Percentiles rank a stretch among this genome's conserved stretches.
phyloP scores from a whole-genome alignment of 2,329 filamentous ascomycete species.

The Monascus ruber region DNA sequence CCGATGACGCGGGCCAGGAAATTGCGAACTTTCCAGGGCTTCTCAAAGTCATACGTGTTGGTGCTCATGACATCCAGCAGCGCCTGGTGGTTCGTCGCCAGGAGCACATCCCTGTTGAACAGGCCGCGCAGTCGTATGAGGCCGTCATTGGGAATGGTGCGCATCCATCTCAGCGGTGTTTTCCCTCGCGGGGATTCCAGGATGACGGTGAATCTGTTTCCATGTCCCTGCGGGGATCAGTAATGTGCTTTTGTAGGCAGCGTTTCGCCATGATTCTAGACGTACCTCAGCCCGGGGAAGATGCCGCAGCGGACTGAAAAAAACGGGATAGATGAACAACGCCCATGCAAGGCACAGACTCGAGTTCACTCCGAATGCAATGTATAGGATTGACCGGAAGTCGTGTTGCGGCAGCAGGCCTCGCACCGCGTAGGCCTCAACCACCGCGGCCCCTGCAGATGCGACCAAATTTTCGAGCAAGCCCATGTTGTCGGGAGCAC shows the following conservation, averaged over 20 bases:
- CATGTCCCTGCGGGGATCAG: conserved; percentile 16
- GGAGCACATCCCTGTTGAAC: conserved; percentile 28
- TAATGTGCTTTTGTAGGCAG: too few relatives aligned
- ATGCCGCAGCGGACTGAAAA: conserved; percentile 40
- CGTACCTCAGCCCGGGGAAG: conserved; percentile 32
- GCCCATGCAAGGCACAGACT: too few relatives aligned
- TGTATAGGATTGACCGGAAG: too few relatives aligned
- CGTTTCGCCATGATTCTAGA: too few relatives aligned
- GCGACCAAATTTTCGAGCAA: too few relatives aligned
- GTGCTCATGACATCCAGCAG: conserved; percentile 43
- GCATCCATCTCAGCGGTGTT: conserved; percentile 35
- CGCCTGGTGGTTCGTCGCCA: conserved; percentile 27
- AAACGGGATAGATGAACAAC: conserved; percentile 37
- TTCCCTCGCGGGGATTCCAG: conserved; percentile 23
- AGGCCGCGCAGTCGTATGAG: conserved; percentile 41
- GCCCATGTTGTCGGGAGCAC: too few relatives aligned
- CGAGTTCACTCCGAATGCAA: too few relatives aligned
- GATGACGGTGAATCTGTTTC: conserved; percentile 15
- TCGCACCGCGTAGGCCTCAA: too few relatives aligned
- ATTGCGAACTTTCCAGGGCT: conserved; percentile 32
- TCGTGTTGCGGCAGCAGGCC: too few relatives aligned
- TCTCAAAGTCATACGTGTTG: conserved; percentile 42
- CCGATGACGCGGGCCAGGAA: conserved; percentile 40
- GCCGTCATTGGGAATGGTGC: conserved; percentile 44
- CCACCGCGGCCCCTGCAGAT: too few relatives aligned